Conservation (phyloP, 805 yeast genomes). For the Kurtzmaniella fragi region DNA sequence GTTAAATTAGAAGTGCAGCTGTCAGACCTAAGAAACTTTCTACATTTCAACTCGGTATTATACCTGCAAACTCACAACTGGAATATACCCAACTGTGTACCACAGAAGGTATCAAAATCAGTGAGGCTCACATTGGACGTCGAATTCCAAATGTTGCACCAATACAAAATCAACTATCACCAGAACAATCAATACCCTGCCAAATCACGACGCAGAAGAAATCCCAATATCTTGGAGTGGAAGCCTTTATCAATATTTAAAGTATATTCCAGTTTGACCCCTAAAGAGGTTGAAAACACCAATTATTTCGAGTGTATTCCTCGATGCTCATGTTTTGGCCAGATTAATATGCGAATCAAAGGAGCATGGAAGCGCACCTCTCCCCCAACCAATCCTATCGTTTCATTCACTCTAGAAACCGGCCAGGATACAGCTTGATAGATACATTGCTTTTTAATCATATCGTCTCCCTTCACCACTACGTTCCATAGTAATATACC, state of each 20-base stretch:
- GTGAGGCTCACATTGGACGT: neutral
- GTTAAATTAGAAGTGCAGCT: no score
- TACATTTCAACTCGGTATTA: neutral
- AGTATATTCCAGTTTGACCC: constrained; percentile 27
- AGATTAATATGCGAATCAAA: constrained; percentile 33
- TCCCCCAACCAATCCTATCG: no score
- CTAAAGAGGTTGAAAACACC: constrained; percentile 22
- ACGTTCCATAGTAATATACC: no score
- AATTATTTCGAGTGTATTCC: constrained; percentile 25
- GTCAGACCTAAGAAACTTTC: neutral
- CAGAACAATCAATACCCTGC: neutral
- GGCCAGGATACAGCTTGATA: no score
- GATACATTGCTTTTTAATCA: no score
- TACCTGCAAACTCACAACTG: neutral
- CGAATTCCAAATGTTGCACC: constrained; percentile 1
- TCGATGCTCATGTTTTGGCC: constrained; percentile 30
- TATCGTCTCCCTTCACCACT: no score
- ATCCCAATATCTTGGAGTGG: constrained; percentile 18
- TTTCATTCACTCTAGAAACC: no score
- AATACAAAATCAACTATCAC: neutral
- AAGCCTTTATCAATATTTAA: constrained; percentile 27
- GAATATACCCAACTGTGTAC: neutral
- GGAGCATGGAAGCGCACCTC: constrained; percentile 31
- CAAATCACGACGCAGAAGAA: constrained; percentile 8
- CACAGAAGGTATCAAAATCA: neutral